Evolutionary conservation across 2,329 filamentous ascomycete species (phyloP).

Genomic region (Elsinoe perseae): DNA sequence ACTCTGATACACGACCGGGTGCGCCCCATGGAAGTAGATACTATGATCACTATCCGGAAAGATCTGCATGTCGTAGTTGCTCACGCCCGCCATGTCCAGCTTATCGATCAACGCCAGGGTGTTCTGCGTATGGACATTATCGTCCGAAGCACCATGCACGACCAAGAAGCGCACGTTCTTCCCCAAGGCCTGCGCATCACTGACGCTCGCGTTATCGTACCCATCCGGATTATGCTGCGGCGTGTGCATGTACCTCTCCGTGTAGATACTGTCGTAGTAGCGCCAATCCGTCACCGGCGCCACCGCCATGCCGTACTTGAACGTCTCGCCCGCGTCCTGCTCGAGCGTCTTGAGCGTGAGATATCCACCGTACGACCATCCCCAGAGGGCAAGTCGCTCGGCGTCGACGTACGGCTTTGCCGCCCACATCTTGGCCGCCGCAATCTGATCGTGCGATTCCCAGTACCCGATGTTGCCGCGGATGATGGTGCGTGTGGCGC

Average conservation of each 20-base stretch:
- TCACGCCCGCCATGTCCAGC: slow-evolving; percentile 68
- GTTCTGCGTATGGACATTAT: slow-evolving; percentile 97
- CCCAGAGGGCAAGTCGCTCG: slow-evolving; percentile 84
- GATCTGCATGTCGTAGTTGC: slow-evolving; percentile 94
- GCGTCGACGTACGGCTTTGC: slow-evolving; percentile 74
- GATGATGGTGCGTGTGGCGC: slow-evolving; percentile 71
- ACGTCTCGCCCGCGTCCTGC: slow-evolving; percentile 78
- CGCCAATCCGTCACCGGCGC: slow-evolving; percentile 98
- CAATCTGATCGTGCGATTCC: slow-evolving; percentile 87
- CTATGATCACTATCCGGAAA: slow-evolving; percentile 95
- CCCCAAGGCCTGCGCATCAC: slow-evolving; percentile 63
- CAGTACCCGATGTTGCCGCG: slow-evolving; percentile 76
- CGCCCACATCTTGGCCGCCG: slow-evolving; percentile 76
- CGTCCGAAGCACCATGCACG: slow-evolving; percentile 94
- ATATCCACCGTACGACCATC: slow-evolving; percentile 96
- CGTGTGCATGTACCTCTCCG: slow-evolving; percentile 94
- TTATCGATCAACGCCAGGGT: slow-evolving; percentile 79
- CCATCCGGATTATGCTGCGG: slow-evolving; percentile 73
- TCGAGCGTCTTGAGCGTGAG: slow-evolving; percentile 92
- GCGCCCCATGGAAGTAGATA: slow-evolving; percentile 91
- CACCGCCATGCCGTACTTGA: slow-evolving; percentile 95
- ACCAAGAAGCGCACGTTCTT: slow-evolving; percentile 80
- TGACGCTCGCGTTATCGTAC: slow-evolving; percentile 68
- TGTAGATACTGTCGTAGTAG: slow-evolving; percentile 89
- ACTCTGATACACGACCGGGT: slow-evolving; percentile 88